Conservation (phyloP, 2,329 filamentous ascomycete genomes). For the Colletotrichum sojae region DNA sequence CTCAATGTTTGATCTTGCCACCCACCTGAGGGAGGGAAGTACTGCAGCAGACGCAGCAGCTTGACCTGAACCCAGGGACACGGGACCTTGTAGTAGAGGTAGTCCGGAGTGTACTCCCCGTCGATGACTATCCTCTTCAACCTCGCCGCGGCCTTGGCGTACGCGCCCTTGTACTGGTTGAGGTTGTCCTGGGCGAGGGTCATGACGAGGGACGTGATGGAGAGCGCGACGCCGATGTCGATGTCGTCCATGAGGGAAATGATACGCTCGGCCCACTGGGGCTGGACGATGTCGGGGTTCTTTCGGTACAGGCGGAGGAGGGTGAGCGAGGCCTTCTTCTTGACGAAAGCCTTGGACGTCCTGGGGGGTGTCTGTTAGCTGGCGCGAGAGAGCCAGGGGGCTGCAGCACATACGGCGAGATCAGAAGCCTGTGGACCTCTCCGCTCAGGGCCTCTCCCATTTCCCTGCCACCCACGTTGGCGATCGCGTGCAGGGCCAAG, state of each 20-base stretch:
- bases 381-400: not conserved
- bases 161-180: conserved; percentile 95
- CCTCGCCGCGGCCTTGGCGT: conserved; percentile 91
- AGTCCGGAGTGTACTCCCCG: conserved; percentile 89
- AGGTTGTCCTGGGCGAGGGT: conserved; percentile 92
- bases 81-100: conserved; percentile 99
- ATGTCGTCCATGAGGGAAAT: conserved; percentile 98
- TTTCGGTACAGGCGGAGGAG: conserved; percentile 95
- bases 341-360: conserved; percentile 94
- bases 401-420: conserved; percentile 82
- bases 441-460: conserved; percentile 95
- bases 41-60: conserved; percentile 90
- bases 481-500: conserved; percentile 94
- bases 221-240: conserved; percentile 94
- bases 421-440: conserved; percentile 93
- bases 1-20: conserved; percentile 48
- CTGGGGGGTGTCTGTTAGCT: conserved; percentile 45
- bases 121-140: conserved; percentile 93
- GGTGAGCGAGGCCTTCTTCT: conserved; percentile 98
- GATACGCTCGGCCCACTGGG: conserved; percentile 97
- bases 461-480: conserved; percentile 95
- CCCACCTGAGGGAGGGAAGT: conserved; percentile 91
- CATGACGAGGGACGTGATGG: conserved; percentile 96
- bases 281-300: conserved; percentile 91
- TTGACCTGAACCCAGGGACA: conserved; percentile 99